These are phyloP conservation scores for Cyberlindnera americana DNA, from an alignment of 805 yeast genomes.

Conservation along the genomic window DNA sequence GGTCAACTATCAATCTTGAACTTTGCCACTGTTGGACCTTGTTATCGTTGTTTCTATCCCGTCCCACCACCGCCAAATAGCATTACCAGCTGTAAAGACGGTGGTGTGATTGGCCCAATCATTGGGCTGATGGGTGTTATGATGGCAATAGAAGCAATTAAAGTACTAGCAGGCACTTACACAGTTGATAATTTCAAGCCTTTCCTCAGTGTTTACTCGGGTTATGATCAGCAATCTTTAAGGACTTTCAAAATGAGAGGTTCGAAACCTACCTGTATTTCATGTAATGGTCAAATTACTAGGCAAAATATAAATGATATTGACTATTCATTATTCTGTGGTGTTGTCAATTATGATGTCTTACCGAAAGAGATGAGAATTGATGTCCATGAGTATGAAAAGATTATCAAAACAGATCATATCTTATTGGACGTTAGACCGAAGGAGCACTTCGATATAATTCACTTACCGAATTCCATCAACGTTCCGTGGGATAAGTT, in stretches of 20 bases:
- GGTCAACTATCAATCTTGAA: slow-evolving; percentile 85
- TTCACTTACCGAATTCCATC: slow-evolving; percentile 52
- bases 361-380: slow-evolving; percentile 45
- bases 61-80: slow-evolving; percentile 81
- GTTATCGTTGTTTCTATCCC: slow-evolving; percentile 93
- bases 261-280: slow-evolving; percentile 53
- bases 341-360: slow-evolving; percentile 46
- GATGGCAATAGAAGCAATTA: slow-evolving; percentile 87
- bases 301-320: slow-evolving; percentile 43
- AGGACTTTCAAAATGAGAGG: slow-evolving; percentile 79
- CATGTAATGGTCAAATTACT: slow-evolving; percentile 55
- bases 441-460: slow-evolving; percentile 66
- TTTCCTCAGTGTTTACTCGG: slow-evolving; percentile 63
- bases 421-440: slow-evolving; percentile 78
- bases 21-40: slow-evolving; percentile 68
- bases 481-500: slow-evolving; percentile 61
- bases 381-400: slow-evolving; percentile 35
- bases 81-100: slow-evolving; percentile 84
- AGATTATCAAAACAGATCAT: slow-evolving; percentile 21
- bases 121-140: slow-evolving; percentile 86
- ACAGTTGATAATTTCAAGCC: slow-evolving; percentile 55
- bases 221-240: slow-evolving; percentile 61
- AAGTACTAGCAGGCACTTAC: slow-evolving; percentile 60
- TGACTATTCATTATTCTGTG: slow-evolving; percentile 77
- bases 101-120: slow-evolving; percentile 95